A percentile compares a stretch with the other conserved stretches of the same genome.
Evolutionary conservation across 306 rosid genomes (phyloP).

Genomic region (Trichosanthes cucumerina): DNA sequence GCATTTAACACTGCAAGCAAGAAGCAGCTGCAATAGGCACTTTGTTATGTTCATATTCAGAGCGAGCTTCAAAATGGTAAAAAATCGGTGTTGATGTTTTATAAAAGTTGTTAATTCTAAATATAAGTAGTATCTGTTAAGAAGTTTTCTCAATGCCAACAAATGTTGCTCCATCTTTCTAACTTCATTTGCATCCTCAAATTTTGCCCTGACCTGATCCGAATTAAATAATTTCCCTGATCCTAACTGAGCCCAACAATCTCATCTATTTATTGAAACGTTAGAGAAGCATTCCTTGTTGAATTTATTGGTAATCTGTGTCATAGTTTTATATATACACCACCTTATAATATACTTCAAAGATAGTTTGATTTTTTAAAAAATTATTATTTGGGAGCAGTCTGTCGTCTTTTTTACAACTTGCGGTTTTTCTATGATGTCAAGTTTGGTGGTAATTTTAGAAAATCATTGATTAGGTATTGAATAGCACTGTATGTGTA

Average conservation of each 20-base stretch:
- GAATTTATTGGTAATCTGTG: neutral
- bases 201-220: neutral
- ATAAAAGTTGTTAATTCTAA: neutral
- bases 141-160: neutral
- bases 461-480: neutral
- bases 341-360: neutral
- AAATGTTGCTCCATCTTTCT: neutral
- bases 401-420: neutral
- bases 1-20: neutral
- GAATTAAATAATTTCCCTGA: too few species aligned
- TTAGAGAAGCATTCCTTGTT: neutral
- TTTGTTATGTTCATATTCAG: neutral
- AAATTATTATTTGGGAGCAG: neutral
- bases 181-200: neutral
- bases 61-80: neutral
- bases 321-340: neutral
- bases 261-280: neutral
- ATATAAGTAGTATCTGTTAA: neutral
- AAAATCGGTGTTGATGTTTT: neutral
- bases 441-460: neutral
- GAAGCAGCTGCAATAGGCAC: neutral
- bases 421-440: neutral
- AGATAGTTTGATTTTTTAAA: neutral
- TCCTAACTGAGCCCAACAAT: neutral
- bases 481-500: neutral